phyloP scores from a whole-genome alignment of 2,329 filamentous ascomycete genomes.

The Lasiodiplodia theobromae region DNA sequence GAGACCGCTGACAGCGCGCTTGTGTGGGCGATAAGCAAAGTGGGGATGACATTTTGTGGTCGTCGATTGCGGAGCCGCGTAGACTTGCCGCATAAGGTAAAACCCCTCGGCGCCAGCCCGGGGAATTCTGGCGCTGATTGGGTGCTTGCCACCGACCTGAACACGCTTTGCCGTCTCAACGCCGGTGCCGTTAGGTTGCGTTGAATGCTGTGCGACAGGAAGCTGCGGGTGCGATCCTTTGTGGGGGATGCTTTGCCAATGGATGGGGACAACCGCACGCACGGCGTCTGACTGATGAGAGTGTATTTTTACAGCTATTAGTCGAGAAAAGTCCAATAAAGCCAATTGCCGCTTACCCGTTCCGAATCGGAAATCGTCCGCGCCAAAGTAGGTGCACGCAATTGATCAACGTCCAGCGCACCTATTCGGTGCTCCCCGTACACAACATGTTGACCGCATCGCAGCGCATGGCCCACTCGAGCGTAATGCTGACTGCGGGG shows the following conservation, averaged over 20 bases:
- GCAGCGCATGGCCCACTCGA: neutral
- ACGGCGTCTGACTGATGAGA: neutral
- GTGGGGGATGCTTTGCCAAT: neutral
- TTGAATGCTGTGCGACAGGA: neutral
- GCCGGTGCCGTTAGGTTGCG: neutral
- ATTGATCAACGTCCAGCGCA: neutral
- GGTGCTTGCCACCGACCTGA: conserved; percentile 8
- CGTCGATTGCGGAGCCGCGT: conserved; percentile 25
- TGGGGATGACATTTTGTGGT: conserved; percentile 24
- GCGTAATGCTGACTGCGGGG: neutral
- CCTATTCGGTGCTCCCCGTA: neutral
- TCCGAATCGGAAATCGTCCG: neutral
- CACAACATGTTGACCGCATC: neutral
- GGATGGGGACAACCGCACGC: neutral
- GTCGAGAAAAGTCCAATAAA: neutral
- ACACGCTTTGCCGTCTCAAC: neutral
- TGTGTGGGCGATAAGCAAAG: conserved; percentile 29
- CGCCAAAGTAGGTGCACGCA: neutral
- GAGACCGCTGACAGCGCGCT: conserved; percentile 8
- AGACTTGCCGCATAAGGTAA: conserved; percentile 16
- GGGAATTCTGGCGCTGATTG: neutral
- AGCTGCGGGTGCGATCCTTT: neutral
- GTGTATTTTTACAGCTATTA: neutral
- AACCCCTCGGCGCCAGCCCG: neutral
- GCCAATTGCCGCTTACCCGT: conserved; percentile 5